Evolutionary conservation across 1,139 yeast species (phyloP), one percentile per base, ranked within the genome.

Genomic region (Hanseniaspora uvarum): DNA sequence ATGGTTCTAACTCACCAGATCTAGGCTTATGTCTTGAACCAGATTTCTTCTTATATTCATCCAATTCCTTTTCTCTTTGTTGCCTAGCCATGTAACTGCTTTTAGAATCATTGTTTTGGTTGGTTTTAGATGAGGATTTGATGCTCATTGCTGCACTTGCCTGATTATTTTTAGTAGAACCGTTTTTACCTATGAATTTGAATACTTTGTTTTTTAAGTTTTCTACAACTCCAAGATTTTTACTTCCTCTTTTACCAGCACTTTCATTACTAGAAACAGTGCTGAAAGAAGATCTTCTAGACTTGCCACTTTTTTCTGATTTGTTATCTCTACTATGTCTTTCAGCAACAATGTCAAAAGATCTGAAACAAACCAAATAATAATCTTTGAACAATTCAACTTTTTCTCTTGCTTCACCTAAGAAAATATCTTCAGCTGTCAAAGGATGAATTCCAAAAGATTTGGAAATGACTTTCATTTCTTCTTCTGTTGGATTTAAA

Each of bases 401-500:
- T 64, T 92, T 92, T 68, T 92, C 98, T 57, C 98, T 78, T 1
- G 95, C 83, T 63, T 92, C 98, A 2, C 96, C 96, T 36, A 89
- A 72, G 60, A 86, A 86, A 55, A 92, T 92, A 71, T 92, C 98
- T 66, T 92, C 98, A 0, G 96, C 86, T 0, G 98, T 92, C 62
- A 89, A 76, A 0, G 97, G 97, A 67, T 89, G 98, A 57, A 89
- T 86, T 0, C 95, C 95, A 69, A 92, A 92, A 0, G 96, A 81
- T 62, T 88, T 88, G 28, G 95, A 81, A 16, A 92, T 64, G 0
- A 86, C 94, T 65, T 88, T 88, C 96, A 92, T 89, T 67, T 92
- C 98, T 59, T 86, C 95, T 62, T 89, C 98, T 0, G 95, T 86
- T 2, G 98, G 98, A 62, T 88, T 84, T 55, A 86, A 71, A 23